Percentiles rank a stretch among this genome's conserved stretches.
Evolutionary conservation across 306 rosid species (phyloP).

Genomic region (Pachyrhizus erosus): DNA sequence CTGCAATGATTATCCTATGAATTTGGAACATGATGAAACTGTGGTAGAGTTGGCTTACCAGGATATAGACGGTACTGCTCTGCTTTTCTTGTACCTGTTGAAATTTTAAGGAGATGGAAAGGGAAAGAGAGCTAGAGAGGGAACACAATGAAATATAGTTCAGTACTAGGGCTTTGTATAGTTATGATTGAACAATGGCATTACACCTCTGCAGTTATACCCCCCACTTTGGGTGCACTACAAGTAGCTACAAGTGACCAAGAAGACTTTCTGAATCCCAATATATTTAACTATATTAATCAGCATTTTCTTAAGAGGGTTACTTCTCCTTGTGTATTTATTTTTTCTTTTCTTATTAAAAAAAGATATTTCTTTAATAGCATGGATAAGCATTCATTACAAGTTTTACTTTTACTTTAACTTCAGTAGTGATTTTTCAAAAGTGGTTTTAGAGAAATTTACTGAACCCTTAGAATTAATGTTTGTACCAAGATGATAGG

Average conservation of each 20-base stretch:
- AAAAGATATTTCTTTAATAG: no score
- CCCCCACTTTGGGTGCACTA: neutral
- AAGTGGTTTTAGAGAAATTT: neutral
- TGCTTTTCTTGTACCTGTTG: neutral
- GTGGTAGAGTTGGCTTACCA: slow-evolving; percentile 16
- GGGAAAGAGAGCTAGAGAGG: slow-evolving; percentile 6
- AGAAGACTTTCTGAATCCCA: neutral
- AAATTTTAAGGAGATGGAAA: neutral
- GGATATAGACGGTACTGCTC: neutral
- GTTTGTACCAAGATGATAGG: neutral
- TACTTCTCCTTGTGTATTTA: neutral
- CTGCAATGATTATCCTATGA: neutral
- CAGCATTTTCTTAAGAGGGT: neutral
- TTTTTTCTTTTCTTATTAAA: neutral
- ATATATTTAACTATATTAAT: neutral
- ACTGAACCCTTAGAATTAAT: neutral
- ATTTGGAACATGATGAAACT: neutral
- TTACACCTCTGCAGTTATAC: neutral
- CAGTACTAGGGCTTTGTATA: neutral
- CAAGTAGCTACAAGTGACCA: neutral
- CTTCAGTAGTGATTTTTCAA: neutral
- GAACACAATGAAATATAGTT: slow-evolving; percentile 5
- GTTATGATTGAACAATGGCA: neutral
- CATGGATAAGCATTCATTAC: neutral
- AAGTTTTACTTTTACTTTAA: neutral